phyloP scores from a whole-genome alignment of 2,329 filamentous ascomycete species.

The Endocalyx cinctus region DNA sequence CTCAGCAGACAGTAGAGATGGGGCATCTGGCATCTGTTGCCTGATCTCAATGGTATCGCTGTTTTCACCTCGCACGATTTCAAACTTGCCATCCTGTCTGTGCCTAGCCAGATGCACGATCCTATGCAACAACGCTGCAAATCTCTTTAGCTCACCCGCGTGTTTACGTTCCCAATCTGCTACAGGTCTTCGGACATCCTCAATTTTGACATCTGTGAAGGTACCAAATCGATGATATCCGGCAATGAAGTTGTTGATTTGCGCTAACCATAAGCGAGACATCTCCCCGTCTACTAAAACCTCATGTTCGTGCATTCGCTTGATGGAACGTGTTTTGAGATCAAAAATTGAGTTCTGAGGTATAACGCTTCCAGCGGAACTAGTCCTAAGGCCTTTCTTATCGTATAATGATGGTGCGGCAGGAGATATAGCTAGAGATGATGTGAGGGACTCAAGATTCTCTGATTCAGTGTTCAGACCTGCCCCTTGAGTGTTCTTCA shows the following conservation, averaged over 20 bases:
- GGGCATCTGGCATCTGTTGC: too few species aligned
- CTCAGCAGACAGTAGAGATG: too few species aligned
- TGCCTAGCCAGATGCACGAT: too few species aligned
- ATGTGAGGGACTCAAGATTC: too few species aligned
- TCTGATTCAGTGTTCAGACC: too few species aligned
- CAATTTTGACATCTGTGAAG: conserved; percentile 24
- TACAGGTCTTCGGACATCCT: not conserved
- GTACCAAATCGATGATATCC: conserved; percentile 33
- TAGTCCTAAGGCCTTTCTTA: too few species aligned
- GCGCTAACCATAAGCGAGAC: conserved; percentile 37
- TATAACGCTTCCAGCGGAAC: conserved; percentile 27
- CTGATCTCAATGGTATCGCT: too few species aligned
- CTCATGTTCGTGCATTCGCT: conserved; percentile 19
- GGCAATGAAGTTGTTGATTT: conserved; percentile 35
- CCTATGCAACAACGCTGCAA: not conserved
- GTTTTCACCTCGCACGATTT: too few species aligned
- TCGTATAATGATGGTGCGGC: too few species aligned
- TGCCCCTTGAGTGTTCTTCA: too few species aligned
- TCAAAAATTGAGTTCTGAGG: conserved; percentile 35
- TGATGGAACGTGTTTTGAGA: conserved; percentile 37
- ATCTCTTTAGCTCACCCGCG: not conserved
- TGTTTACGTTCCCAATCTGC: conserved; percentile 19
- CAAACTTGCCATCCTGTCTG: too few species aligned
- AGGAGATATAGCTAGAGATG: too few species aligned
- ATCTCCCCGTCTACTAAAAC: conserved; percentile 32